These are phyloP conservation scores for Apiotrichum gamsii DNA, from an alignment of 1,284 basidiomycete species.

Conservation along the genomic window DNA sequence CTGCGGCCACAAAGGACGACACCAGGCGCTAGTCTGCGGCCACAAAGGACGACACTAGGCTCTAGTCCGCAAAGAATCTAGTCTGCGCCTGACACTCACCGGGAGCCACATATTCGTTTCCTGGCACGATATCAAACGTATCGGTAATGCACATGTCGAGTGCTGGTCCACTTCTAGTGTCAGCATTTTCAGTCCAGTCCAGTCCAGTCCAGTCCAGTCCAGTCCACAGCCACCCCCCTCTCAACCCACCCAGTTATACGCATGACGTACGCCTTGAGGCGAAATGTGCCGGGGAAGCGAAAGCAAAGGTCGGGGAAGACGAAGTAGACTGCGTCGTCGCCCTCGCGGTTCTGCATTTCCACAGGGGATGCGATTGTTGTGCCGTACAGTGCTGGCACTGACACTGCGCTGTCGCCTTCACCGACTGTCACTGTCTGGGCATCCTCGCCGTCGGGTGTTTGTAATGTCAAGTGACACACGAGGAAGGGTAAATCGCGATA, in stretches of 20 bases:
- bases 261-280: slow-evolving; percentile 66
- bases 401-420: slow-evolving; percentile 10
- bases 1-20: too few species aligned
- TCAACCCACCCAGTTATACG: slow-evolving; percentile 67
- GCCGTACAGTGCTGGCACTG: slow-evolving; percentile 61
- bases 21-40: too few species aligned
- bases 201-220: too few species aligned
- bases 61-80: too few species aligned
- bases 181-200: too few species aligned
- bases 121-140: slow-evolving; percentile 67
- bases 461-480: slow-evolving; percentile 66
- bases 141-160: slow-evolving; percentile 59
- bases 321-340: slow-evolving; percentile 71
- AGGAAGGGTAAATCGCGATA: slow-evolving; percentile 75
- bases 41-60: too few species aligned
- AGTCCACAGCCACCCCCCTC: too few species aligned
- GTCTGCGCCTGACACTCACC: slow-evolving; percentile 62
- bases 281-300: slow-evolving; percentile 65
- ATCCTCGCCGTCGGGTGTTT: slow-evolving; percentile 34
- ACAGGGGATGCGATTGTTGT: slow-evolving; percentile 73
- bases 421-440: slow-evolving; percentile 24
- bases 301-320: slow-evolving; percentile 85
- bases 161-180: slow-evolving; percentile 41
- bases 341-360: slow-evolving; percentile 67
- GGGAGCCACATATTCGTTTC: slow-evolving; percentile 67